Evolutionary conservation across 2,329 filamentous ascomycete species (phyloP), one percentile per base, ranked within the genome.

Genomic region (Grosmannia penicillata): DNA sequence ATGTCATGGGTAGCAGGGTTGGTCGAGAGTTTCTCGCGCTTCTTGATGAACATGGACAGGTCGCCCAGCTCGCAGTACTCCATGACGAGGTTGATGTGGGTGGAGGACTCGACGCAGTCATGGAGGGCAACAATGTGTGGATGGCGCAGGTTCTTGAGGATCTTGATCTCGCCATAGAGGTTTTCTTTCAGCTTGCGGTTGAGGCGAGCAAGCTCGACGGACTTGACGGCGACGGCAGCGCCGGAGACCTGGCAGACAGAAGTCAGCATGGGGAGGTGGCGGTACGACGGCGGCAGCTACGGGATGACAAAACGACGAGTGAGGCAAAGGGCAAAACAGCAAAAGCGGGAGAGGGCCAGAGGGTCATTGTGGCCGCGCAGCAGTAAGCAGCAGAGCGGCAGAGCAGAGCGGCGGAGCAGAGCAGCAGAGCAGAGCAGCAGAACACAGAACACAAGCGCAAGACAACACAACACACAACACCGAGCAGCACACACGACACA

Each of bases 151-250:
- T 77, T 83, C 60, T 91, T 91, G 53, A 98, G 77, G 47, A 98
- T 98, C 50, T 89, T 73, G 56, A 98, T 96, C 64, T 98, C 91
- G 53, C 81, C 79, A 50, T 91, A 86, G 37, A 98, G 76, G 58
- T 96, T 98, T 46, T 95, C 87, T 56, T 89, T 93, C 39, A 98
- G 74, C 63, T 96, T 96, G 65, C 82, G 87, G 61, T 93, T 95
- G 19, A 98, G 71, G 53, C 91, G 89, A 48, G 71, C 72, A 49
- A 93, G 72, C 52, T 93, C 85, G 57, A 98, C 91, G 21, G 87
- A 93, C 61, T 98, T 98, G 72, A 98, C 85, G 44, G 91, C 91
- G 37, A 94, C 91, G 43, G 82, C 78, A 46, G 81, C 79, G 50
- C 79, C 79, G 47, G 80, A 77, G 57, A 78, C 76, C 85, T 93